Evolutionary conservation across 2,329 filamentous ascomycete genomes (phyloP).

Genomic region (Proliferodiscus dingleyae): DNA sequence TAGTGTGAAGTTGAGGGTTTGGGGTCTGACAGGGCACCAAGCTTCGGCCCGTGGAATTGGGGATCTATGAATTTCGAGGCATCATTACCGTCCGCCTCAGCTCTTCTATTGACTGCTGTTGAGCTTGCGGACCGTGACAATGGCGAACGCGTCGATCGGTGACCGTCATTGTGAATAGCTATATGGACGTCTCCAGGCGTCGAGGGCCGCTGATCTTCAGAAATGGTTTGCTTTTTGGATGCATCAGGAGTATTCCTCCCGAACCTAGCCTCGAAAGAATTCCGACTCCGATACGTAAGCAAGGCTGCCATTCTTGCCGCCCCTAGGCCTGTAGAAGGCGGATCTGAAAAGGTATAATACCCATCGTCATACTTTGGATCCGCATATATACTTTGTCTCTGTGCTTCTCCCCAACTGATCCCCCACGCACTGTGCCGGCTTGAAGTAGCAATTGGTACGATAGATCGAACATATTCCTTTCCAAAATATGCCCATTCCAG

Average conservation of each 20-base stretch:
- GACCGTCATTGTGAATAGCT: constrained; percentile 78
- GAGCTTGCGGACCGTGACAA: constrained; percentile 41
- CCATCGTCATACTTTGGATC: constrained; percentile 98
- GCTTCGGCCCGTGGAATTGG: constrained; percentile 64
- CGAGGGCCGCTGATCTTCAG: constrained; percentile 54
- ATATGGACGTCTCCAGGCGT: constrained; percentile 63
- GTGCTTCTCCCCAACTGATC: constrained; percentile 86
- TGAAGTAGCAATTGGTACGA: constrained; percentile 81
- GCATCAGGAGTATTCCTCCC: constrained; percentile 89
- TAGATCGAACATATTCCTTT: constrained; percentile 72
- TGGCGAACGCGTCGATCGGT: constrained; percentile 54
- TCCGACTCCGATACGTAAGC: constrained; percentile 90
- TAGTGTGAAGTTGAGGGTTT: constrained; percentile 63
- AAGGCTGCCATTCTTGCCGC: constrained; percentile 96
- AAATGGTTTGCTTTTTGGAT: constrained; percentile 76
- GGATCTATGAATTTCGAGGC: constrained; percentile 51
- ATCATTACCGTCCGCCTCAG: constrained; percentile 21
- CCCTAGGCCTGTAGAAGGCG: constrained; percentile 79
- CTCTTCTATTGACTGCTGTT: constrained; percentile 15
- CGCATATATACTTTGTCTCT: constrained; percentile 90
- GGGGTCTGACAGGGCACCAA: constrained; percentile 30
- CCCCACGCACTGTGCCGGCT: constrained; percentile 84
- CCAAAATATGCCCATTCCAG: constrained; percentile 90
- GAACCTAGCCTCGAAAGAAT: constrained; percentile 95
- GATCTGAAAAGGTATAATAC: constrained; percentile 85